Evolutionary conservation across 2,329 filamentous ascomycete genomes (phyloP).

Genomic region (Stachybotrys echinatus): DNA sequence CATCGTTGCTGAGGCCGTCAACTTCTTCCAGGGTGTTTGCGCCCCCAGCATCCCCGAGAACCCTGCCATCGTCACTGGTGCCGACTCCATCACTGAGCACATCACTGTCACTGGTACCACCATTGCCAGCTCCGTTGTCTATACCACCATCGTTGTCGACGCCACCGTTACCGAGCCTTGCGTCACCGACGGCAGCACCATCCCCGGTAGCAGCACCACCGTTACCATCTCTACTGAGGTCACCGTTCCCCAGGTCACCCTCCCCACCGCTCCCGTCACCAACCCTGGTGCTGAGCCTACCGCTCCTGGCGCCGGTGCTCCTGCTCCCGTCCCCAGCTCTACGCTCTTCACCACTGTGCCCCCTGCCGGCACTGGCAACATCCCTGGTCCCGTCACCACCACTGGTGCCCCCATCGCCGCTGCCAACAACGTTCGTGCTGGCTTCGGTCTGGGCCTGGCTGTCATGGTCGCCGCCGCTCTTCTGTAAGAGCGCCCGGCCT

Average conservation of each 20-base stretch:
- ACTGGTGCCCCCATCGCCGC: slow-evolving; percentile 29
- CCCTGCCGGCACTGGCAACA: slow-evolving; percentile 21
- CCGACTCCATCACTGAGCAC: slow-evolving; percentile 59
- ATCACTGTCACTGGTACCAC: slow-evolving; percentile 49
- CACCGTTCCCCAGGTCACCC: slow-evolving; percentile 47
- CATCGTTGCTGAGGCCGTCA: slow-evolving; percentile 65
- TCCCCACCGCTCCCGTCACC: slow-evolving; percentile 30
- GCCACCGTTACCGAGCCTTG: slow-evolving; percentile 45
- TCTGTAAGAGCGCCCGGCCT: slow-evolving; percentile 42
- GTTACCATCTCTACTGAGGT: slow-evolving; percentile 45
- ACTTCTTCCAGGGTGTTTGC: slow-evolving; percentile 90
- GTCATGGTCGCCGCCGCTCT: slow-evolving; percentile 41
- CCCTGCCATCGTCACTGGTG: slow-evolving; percentile 77
- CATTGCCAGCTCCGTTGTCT: slow-evolving; percentile 40
- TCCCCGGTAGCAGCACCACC: slow-evolving; percentile 41
- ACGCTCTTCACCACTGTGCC: slow-evolving; percentile 19
- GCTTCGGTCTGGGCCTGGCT: slow-evolving; percentile 19
- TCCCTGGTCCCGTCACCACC: slow-evolving; percentile 26
- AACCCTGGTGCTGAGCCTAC: slow-evolving; percentile 14
- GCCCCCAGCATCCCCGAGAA: slow-evolving; percentile 68
- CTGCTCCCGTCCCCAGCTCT: slow-evolving; percentile 9
- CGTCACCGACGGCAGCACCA: slow-evolving; percentile 40
- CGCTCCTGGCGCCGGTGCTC: slow-evolving; percentile 10
- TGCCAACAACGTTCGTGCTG: slow-evolving; percentile 19
- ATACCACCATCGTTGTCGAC: slow-evolving; percentile 46